Conservation (phyloP, 306 rosid species). For the Canavalia ensiformis region DNA sequence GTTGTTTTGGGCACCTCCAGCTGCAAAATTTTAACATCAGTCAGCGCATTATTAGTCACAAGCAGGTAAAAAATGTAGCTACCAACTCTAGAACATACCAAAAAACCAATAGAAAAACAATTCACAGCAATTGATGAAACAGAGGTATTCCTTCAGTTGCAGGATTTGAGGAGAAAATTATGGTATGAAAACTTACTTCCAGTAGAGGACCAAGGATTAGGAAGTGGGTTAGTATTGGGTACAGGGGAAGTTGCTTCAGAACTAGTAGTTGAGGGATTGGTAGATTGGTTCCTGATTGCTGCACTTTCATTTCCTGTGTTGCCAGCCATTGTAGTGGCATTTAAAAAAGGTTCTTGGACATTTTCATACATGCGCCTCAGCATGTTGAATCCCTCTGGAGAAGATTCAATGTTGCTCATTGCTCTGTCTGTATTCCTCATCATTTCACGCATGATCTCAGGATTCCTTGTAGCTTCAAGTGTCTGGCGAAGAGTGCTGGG, state of each 20-base stretch:
- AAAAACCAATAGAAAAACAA: not conserved
- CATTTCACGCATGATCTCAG: slow-evolving; percentile 97
- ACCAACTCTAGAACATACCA: slow-evolving; percentile 32
- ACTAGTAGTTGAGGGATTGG: slow-evolving; percentile 64
- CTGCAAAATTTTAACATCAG: slow-evolving; percentile 50
- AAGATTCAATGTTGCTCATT: slow-evolving; percentile 91
- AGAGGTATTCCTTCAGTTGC: slow-evolving; percentile 11
- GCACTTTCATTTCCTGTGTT: slow-evolving; percentile 67
- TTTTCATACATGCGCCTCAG: slow-evolving; percentile 95
- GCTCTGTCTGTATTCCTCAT: slow-evolving; percentile 95
- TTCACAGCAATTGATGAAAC: not conserved
- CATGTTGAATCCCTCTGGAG: slow-evolving; percentile 95
- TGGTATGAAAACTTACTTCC: slow-evolving; percentile 60
- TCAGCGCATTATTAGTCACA: slow-evolving; percentile 32
- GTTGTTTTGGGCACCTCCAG: slow-evolving; percentile 69
- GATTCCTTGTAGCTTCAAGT: slow-evolving; percentile 90
- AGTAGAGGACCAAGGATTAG: slow-evolving; percentile 84
- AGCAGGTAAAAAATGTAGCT: slow-evolving; percentile 6
- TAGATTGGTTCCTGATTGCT: slow-evolving; percentile 61
- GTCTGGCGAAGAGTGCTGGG: slow-evolving; percentile 87
- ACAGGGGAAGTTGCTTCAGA: slow-evolving; percentile 73
- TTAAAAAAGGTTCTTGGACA: slow-evolving; percentile 90
- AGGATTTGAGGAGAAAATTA: slow-evolving; percentile 26
- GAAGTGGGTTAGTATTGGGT: slow-evolving; percentile 92
- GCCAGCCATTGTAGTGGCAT: slow-evolving; percentile 91